Conservation (phyloP, 2,329 filamentous ascomycete genomes). For the Nothophoma quercina region DNA sequence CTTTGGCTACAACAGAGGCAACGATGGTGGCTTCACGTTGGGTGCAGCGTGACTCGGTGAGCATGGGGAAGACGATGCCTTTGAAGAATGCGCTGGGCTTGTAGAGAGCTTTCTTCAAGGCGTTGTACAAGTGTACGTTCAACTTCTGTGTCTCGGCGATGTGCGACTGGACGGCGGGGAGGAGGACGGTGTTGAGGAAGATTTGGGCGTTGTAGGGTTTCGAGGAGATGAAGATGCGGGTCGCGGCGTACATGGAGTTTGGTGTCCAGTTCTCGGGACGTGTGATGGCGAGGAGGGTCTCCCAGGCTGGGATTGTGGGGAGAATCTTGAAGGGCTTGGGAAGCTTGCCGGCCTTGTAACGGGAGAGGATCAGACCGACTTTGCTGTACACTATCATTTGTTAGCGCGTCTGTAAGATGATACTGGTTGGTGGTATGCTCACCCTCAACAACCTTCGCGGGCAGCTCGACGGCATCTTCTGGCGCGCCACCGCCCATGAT, state of each 20-base stretch:
- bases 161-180: slow-evolving; percentile 90
- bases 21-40: slow-evolving; percentile 92
- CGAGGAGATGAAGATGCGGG: slow-evolving; percentile 87
- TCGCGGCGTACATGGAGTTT: slow-evolving; percentile 87
- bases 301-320: slow-evolving; percentile 90
- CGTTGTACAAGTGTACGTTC: slow-evolving; percentile 93
- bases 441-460: slow-evolving; percentile 84
- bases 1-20: slow-evolving; percentile 80
- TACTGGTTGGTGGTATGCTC: too few relatives aligned
- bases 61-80: slow-evolving; percentile 89
- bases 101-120: slow-evolving; percentile 90
- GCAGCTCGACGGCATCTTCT: slow-evolving; percentile 85
- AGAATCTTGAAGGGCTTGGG: slow-evolving; percentile 98
- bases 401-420: slow-evolving; percentile 20
- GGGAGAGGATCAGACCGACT: slow-evolving; percentile 85
- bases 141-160: slow-evolving; percentile 94
- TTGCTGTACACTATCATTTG: slow-evolving; percentile 76
- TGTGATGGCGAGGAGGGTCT: slow-evolving; percentile 85
- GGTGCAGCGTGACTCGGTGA: slow-evolving; percentile 85
- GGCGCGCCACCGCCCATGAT: slow-evolving; percentile 64
- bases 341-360: slow-evolving; percentile 95
- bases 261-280: slow-evolving; percentile 79
- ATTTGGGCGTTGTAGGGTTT: slow-evolving; percentile 81
- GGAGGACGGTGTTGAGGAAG: slow-evolving; percentile 85
- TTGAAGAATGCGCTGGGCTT: slow-evolving; percentile 98